A percentile compares a stretch with the other conserved stretches of the same genome.
These are phyloP conservation scores for Acanthamoeba triangularis DNA, from an alignment of 208 protist species.

Conservation along the genomic window DNA sequence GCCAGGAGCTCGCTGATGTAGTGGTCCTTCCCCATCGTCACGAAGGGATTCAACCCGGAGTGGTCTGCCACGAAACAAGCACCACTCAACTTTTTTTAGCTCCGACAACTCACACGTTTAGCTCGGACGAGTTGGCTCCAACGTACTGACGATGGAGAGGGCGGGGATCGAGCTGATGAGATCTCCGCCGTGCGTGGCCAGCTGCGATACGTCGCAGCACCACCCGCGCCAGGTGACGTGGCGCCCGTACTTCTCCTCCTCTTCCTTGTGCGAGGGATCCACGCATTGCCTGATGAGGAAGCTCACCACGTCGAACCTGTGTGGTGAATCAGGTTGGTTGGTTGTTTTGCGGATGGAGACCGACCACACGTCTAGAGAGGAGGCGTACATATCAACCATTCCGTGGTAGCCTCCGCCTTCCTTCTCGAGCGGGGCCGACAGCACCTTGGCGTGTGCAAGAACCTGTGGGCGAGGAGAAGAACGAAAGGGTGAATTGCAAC, in stretches of 20 bases:
- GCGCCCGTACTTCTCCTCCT: not conserved
- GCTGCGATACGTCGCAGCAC: conserved; percentile 5
- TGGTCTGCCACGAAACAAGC: conserved; percentile 9
- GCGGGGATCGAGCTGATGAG: conserved; percentile 63
- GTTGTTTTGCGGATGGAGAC: no score
- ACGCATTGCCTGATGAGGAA: conserved; percentile 38
- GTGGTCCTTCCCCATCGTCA: not conserved
- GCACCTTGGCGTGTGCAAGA: not conserved
- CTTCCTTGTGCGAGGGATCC: not conserved
- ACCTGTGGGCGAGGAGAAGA: not conserved
- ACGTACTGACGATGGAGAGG: conserved; percentile 13
- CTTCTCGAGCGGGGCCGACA: conserved; percentile 20
- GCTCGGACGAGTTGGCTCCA: not conserved
- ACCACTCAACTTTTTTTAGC: not conserved
- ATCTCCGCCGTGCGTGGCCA: conserved; percentile 2
- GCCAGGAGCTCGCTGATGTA: conserved; percentile 26
- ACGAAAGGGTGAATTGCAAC: not conserved
- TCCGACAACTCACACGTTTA: not conserved
- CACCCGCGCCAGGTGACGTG: conserved; percentile 37
- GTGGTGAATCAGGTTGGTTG: no score
- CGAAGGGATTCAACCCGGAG: not conserved
- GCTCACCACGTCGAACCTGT: conserved; percentile 62
- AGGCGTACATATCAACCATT: conserved; percentile 1
- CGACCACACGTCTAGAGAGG: no score
- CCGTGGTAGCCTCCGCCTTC: conserved; percentile 35